Base-by-base conservation (phyloP, 1,284 basidiomycete species). In the Microbotryum saponariae region DNA sequence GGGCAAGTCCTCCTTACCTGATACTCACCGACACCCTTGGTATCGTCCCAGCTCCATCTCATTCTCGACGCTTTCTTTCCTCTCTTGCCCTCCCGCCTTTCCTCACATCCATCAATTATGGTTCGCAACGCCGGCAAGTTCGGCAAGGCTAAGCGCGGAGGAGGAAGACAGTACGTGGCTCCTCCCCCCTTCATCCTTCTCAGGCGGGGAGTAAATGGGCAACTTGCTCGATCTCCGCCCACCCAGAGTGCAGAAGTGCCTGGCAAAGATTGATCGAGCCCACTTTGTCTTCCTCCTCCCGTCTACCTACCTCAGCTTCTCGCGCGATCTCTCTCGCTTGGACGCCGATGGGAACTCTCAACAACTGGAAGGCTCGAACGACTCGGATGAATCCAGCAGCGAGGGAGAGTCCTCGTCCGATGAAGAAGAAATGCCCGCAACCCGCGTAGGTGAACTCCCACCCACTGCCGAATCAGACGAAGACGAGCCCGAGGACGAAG, bases 51-150 rank as follows among this genome's bases (percentile, higher is more conserved):
- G 37, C 37, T 18, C 37, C 37, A 42, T 42, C 37, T 42, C 37
- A 42, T 42, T 42, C 37, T 42, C 6, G 37, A 42, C 14, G 37
- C 37, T 10, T 6, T 42, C 37, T 42, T 42, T 18, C 37, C 37
- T 42, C 37, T 31, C 31, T 31, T 10, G 31, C 31, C 9, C 2
- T 31, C 37, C 37, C 12, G 27, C 12, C 37, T 10, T 42, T 18
- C 18, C 37, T 18, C 37, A 42, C 37, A 42, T 42, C 37, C 37
- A 42, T 16, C 37, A 48, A 10, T n/a, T 6, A 64, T 60, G 63
- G 57, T 56, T 21, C 56, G 60, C 29, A 42, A 54, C 5, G 51
- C 59, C 18, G 51, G 51, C 21, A 52, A 52, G 21, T 52, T 52
- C 23, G 51, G 51, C n/a, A 52, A 52, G n/a, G 51, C 51, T 10